A percentile compares a stretch with the other conserved stretches of the same genome.
Evolutionary conservation across 2,329 filamentous ascomycete species (phyloP).

Genomic region (Pseudocercospora fuligena): DNA sequence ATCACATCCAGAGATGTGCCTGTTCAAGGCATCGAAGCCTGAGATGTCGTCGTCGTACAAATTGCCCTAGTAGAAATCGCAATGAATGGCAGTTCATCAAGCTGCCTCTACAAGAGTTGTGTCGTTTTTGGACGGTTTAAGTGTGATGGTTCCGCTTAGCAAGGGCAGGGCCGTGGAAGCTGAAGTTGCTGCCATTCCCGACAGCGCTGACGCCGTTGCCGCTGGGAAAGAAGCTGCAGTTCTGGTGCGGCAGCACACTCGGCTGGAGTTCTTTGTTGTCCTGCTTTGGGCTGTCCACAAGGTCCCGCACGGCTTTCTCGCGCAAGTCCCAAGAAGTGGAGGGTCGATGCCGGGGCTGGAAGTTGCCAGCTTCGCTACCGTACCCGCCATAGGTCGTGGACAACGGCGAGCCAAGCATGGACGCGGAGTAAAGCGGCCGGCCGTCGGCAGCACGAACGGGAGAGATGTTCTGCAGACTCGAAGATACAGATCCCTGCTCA

Average conservation of each 20-base stretch:
- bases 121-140: background rate
- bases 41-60: background rate
- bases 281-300: slow-evolving; percentile 13
- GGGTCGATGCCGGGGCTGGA: background rate
- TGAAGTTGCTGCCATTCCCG: slow-evolving; percentile 5
- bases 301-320: slow-evolving; percentile 6
- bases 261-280: background rate
- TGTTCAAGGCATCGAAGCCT: background rate
- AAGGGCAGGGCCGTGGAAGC: background rate
- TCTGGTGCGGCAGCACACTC: background rate
- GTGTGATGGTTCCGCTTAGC: background rate
- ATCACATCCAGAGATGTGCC: background rate
- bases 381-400: background rate
- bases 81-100: background rate
- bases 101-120: background rate
- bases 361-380: background rate
- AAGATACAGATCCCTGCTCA: slow-evolving; percentile 14
- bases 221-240: background rate
- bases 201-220: background rate
- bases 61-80: background rate
- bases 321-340: slow-evolving; percentile 16
- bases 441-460: slow-evolving; percentile 18
- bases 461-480: slow-evolving; percentile 16
- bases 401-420: slow-evolving; percentile 17
- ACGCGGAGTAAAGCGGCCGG: slow-evolving; percentile 11